Evolutionary conservation across 2,329 filamentous ascomycete species (phyloP).

Genomic region (Aspergillus thermomutatus): DNA sequence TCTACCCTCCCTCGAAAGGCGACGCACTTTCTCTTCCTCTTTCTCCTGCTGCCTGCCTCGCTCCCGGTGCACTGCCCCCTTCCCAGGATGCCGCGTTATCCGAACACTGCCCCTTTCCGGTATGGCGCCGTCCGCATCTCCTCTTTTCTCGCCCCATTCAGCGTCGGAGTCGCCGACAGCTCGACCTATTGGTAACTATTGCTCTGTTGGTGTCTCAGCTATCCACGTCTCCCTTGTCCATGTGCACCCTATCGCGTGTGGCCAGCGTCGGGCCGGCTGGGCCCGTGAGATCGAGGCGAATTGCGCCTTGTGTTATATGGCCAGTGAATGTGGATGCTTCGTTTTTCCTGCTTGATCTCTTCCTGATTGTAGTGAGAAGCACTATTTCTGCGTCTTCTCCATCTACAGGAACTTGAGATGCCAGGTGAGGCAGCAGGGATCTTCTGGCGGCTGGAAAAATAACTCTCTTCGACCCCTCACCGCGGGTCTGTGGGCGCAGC

Average conservation of each 20-base stretch:
- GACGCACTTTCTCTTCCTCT: constrained; percentile 23
- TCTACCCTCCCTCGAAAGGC: constrained; percentile 15
- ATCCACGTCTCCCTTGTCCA: not conserved
- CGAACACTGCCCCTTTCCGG: constrained; percentile 1
- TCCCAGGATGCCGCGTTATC: constrained; percentile 3
- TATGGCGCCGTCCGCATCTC: not conserved
- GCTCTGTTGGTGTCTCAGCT: not conserved
- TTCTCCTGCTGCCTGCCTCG: constrained; percentile 8
- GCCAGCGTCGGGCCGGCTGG: not conserved
- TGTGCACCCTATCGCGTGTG: not conserved
- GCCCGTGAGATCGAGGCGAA: not conserved
- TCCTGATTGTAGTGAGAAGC: not conserved
- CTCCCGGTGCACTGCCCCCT: constrained; percentile 1
- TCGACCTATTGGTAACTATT: not conserved
- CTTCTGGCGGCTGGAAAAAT: not conserved
- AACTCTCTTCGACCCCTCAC: not conserved
- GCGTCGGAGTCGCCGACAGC: not conserved
- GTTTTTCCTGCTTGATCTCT: not conserved
- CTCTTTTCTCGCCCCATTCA: not conserved
- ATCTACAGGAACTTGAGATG: not conserved
- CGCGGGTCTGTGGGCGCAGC: not conserved
- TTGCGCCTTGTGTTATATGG: not conserved
- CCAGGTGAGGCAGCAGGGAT: not conserved
- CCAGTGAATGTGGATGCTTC: not conserved
- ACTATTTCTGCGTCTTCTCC: not conserved